Conservation (phyloP, 192 early-diverging fungal genomes). For the Phlyctochytrium bullatum region DNA sequence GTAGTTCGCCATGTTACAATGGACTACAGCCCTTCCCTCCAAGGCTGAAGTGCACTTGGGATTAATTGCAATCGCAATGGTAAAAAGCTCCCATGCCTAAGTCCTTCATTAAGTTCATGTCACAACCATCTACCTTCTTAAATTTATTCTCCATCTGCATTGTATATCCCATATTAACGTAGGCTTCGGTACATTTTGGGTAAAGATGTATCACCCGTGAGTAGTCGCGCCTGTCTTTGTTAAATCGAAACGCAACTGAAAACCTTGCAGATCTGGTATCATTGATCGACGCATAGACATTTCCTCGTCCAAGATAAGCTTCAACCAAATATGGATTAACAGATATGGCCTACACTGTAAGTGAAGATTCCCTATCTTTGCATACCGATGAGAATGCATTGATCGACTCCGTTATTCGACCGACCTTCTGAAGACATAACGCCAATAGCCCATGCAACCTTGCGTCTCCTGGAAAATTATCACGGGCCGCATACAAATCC, state of each 20-base stretch:
- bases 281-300: conserved; percentile 43
- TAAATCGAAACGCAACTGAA: not conserved
- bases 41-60: conserved; percentile 44
- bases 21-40: conserved; percentile 52
- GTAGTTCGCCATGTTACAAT: conserved; percentile 39
- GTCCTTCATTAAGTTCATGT: not conserved
- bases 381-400: conserved; percentile 40
- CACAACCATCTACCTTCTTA: conserved; percentile 30
- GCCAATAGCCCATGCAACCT: conserved; percentile 44
- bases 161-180: conserved; percentile 55
- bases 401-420: conserved; percentile 41
- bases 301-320: conserved; percentile 52
- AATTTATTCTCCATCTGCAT: conserved; percentile 41
- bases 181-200: conserved; percentile 45
- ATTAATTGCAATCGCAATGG: conserved; percentile 43
- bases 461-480: conserved; percentile 53
- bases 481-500: conserved; percentile 50
- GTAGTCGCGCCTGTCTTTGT: conserved; percentile 42
- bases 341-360: conserved; percentile 34
- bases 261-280: conserved; percentile 18
- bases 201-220: conserved; percentile 52
- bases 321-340: conserved; percentile 44
- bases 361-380: not conserved
- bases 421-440: conserved; percentile 50
- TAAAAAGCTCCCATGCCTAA: conserved; percentile 48